Evolutionary conservation across 2,329 filamentous ascomycete genomes (phyloP), one percentile per base, ranked within the genome.

Genomic region (Apiospora hydei): DNA sequence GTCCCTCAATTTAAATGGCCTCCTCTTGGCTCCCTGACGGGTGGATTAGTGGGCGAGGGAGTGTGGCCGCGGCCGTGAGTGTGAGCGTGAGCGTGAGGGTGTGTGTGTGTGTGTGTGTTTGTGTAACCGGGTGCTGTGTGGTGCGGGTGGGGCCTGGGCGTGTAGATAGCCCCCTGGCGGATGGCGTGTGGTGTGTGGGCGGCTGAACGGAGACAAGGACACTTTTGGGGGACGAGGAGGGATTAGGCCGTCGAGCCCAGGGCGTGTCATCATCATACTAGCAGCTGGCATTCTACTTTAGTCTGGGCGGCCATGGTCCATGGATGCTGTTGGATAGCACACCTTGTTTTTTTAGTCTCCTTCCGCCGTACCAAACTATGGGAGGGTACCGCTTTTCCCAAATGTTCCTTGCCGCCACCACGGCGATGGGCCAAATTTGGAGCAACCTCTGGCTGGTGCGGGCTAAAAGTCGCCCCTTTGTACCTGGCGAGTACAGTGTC

Each of bases 1-100:
- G 75, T 78, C 70, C 72, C 77, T 78, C 74, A 76, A 79, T 51
- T 69, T 77, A 75, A 75, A 77, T 76, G 72, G 71, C 64, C 69
- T 69, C 71, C 67, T 69, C 71, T 71, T 71, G 72, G 73, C 72
- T 73, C 70, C 69, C 72, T 70, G 67, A 71, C 72, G 64, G 43
- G 41, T 68, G 64, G 38, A 67, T 67, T 43, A 61, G 53, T 38
- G 16, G 30, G 53, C 34, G 53, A 61, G 26, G 51, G 51, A 57
- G 53, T 61, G 53, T 38, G 53, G 53, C 53, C 53, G 53, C 30
- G 51, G 51, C 51, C 51, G 53, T 61, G 53, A 11, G 26, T 34
- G 53, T 38, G 53, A 34, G 30, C 7, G 44, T 47, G 34, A 6
- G 34, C 34, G 38, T 14, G 44, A 68, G 71, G n/a, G 38, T 72